Evolutionary conservation across 225 moss, liverwort and hornwort species (phyloP).

Genomic region (Pleurozium schreberi): DNA sequence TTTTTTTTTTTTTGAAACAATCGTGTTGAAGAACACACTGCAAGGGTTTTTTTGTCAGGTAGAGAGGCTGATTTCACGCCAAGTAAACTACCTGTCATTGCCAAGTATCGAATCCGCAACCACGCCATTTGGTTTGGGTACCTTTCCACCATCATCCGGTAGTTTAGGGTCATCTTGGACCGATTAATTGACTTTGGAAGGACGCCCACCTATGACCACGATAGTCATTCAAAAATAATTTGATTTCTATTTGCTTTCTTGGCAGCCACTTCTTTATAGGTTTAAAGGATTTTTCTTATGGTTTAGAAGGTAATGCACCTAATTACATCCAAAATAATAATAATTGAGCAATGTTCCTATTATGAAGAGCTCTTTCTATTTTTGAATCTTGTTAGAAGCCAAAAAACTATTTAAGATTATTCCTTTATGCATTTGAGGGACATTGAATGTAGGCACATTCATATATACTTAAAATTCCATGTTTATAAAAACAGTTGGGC

Average conservation of each 20-base stretch:
- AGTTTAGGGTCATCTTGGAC: no score
- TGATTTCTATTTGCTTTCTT: fast-evolving
- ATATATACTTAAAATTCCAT: fast-evolving
- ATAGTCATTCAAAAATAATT: not conserved
- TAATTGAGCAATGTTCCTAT: not conserved
- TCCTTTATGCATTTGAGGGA: not conserved
- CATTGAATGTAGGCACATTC: not conserved
- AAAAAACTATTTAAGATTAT: not conserved
- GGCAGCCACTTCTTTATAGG: fast-evolving
- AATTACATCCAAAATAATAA: not conserved
- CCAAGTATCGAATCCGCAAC: no score
- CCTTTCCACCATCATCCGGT: no score
- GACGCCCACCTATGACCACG: fast-evolving
- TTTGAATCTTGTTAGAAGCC: not conserved
- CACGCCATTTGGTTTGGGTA: no score
- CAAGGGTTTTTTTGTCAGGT: no score
- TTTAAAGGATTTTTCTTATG: not conserved
- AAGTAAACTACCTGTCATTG: no score
- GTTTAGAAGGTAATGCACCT: not conserved
- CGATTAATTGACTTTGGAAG: not conserved
- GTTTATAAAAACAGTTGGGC: not conserved
- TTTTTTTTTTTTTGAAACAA: no score
- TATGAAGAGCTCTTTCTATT: not conserved
- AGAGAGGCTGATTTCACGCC: no score
- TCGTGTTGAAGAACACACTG: no score